Percentiles rank a stretch among this genome's conserved stretches.
These are phyloP conservation scores for Hypoxylon sp. DNA, from an alignment of 2,329 filamentous ascomycete species.

Conservation along the genomic window DNA sequence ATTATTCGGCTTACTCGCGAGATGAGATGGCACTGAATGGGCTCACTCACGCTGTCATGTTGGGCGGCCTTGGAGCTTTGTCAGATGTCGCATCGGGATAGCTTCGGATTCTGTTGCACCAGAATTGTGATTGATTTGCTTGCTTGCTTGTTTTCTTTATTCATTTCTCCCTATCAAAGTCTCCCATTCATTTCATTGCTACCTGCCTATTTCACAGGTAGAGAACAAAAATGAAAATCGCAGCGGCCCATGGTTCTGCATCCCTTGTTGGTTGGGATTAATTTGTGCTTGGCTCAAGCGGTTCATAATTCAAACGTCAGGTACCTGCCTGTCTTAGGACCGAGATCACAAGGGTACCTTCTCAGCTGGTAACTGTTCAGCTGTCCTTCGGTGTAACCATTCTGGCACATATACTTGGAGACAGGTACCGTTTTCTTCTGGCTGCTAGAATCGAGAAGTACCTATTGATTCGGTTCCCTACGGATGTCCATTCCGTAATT, in stretches of 20 bases:
- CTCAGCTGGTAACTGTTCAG: constrained; percentile 4
- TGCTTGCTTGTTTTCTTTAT: constrained; percentile 3
- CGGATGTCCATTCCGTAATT: background rate
- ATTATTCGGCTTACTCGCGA: constrained; percentile 28
- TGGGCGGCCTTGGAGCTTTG: constrained; percentile 15
- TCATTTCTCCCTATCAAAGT: background rate
- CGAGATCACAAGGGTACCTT: constrained; percentile 6
- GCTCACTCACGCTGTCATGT: constrained; percentile 17
- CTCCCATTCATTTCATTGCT: background rate
- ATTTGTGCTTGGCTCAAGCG: constrained; percentile 14
- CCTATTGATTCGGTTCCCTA: too few relatives aligned
- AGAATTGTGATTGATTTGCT: constrained; percentile 3
- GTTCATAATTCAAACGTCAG: too few relatives aligned
- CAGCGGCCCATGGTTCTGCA: constrained; percentile 5
- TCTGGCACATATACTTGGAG: background rate
- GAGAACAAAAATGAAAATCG: background rate
- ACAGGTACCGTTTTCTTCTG: background rate
- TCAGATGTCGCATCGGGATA: constrained; percentile 22
- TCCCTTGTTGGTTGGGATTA: constrained; percentile 2
- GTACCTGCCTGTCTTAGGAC: constrained; percentile 16
- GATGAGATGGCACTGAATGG: constrained; percentile 16
- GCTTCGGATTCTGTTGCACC: constrained; percentile 21
- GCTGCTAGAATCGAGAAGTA: background rate
- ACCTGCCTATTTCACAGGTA: constrained; percentile 6
- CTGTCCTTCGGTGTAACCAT: background rate